These are phyloP conservation scores for Paecilomyces fulvus DNA, from an alignment of 2,329 filamentous ascomycete species.

Conservation along the genomic window DNA sequence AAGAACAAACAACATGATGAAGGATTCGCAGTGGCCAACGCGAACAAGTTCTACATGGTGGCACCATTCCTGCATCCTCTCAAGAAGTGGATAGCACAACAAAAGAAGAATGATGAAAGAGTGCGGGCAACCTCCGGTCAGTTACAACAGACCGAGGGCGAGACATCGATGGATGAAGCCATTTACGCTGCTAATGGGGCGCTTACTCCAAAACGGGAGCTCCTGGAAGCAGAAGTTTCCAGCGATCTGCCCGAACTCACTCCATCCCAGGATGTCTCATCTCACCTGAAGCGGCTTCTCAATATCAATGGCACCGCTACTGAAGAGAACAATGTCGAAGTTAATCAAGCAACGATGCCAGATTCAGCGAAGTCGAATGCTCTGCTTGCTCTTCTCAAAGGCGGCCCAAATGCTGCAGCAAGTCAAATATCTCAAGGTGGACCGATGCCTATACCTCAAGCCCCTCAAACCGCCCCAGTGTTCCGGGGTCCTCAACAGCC, in stretches of 20 bases:
- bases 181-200: conserved; percentile 11
- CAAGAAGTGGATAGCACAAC: conserved; percentile 82
- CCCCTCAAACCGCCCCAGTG: conserved; percentile 36
- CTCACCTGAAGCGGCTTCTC: conserved; percentile 44
- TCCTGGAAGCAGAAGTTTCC: conserved; percentile 16
- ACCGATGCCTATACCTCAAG: conserved; percentile 50
- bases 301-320: conserved; percentile 25
- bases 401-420: conserved; percentile 23
- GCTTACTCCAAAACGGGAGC: conserved; percentile 11
- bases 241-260: conserved; percentile 36
- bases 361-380: conserved; percentile 41
- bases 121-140: conserved; percentile 36
- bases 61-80: conserved; percentile 80
- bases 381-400: conserved; percentile 49
- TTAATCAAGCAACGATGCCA: conserved; percentile 14
- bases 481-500: neutral
- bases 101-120: conserved; percentile 62
- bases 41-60: conserved; percentile 96
- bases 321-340: conserved; percentile 3
- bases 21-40: conserved; percentile 49
- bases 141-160: conserved; percentile 37
- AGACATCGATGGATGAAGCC: conserved; percentile 54
- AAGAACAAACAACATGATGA: conserved; percentile 62
- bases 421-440: conserved; percentile 24
- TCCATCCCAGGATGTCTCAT: conserved; percentile 36